phyloP scores from a whole-genome alignment of 805 yeast species.

The Candida suzukii region DNA sequence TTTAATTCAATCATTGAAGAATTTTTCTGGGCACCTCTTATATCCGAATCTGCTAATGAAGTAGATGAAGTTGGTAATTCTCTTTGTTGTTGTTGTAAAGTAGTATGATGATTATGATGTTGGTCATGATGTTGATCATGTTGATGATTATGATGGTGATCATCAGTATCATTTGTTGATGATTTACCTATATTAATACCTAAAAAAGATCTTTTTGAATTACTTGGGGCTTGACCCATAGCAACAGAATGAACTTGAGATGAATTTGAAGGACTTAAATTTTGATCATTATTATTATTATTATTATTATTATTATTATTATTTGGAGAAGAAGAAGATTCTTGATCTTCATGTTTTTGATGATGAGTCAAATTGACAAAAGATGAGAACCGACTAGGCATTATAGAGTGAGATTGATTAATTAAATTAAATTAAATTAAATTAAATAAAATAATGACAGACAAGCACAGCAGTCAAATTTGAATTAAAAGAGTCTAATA shows the following conservation, averaged over 20 bases:
- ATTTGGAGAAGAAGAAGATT: conserved; percentile 8
- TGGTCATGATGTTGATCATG: too few relatives aligned
- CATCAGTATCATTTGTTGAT: conserved; percentile 23
- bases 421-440: too few relatives aligned
- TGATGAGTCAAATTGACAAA: conserved; percentile 16
- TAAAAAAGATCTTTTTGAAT: conserved; percentile 23
- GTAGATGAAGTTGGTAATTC: too few relatives aligned
- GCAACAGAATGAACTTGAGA: conserved; percentile 3
- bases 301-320: not conserved
- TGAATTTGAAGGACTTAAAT: not conserved
- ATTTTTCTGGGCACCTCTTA: conserved; percentile 1
- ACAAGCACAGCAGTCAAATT: too few relatives aligned
- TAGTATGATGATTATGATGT: not conserved
- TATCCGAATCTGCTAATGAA: not conserved
- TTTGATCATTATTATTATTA: not conserved
- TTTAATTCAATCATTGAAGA: conserved; percentile 65
- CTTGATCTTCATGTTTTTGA: conserved; percentile 1
- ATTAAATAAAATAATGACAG: too few relatives aligned
- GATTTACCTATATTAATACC: conserved; percentile 23
- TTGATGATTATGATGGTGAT: conserved; percentile 15
- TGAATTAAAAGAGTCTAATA: too few relatives aligned
- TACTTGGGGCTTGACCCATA: conserved; percentile 14
- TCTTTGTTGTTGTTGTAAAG: not conserved
- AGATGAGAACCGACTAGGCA: conserved; percentile 24
- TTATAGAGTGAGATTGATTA: too few relatives aligned